These are phyloP conservation scores for Solidago caesia DNA, from an alignment of 129 eudicot genomes.

Conservation along the genomic window DNA sequence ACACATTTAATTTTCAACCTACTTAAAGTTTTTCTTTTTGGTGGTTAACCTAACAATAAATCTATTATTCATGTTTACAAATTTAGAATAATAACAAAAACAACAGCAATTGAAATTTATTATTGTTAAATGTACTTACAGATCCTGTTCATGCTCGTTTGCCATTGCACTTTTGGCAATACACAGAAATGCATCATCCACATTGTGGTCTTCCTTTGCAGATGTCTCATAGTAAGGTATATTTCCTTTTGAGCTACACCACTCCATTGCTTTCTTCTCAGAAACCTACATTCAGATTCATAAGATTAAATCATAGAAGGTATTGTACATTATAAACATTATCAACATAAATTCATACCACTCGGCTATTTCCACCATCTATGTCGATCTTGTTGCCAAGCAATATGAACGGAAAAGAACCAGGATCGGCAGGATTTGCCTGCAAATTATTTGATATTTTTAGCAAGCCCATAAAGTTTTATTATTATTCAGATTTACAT, in stretches of 20 bases:
- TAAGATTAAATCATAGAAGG: not conserved
- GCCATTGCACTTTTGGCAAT: constrained; percentile 78
- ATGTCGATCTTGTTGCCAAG: constrained; percentile 92
- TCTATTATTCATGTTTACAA: not conserved
- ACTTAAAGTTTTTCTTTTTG: not conserved
- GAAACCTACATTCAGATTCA: constrained; percentile 52
- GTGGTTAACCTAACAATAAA: not conserved
- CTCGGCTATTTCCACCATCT: constrained; percentile 94
- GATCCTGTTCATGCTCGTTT: constrained; percentile 76
- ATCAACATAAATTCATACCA: constrained; percentile 41
- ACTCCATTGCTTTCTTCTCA: constrained; percentile 74
- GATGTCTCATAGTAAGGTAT: constrained; percentile 91
- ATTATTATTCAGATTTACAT: not conserved
- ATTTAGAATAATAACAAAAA: not conserved
- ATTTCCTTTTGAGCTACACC: constrained; percentile 92
- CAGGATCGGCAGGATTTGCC: constrained; percentile 85
- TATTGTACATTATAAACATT: not conserved
- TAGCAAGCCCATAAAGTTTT: not conserved
- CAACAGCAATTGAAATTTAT: not conserved
- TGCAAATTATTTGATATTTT: constrained; percentile 36
- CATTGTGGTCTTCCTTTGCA: constrained; percentile 84
- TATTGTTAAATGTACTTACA: constrained; percentile 51
- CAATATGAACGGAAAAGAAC: constrained; percentile 72
- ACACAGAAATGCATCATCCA: constrained; percentile 70
- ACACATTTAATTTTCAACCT: not conserved